Evolutionary conservation across 140 eudicot species (phyloP), one percentile per base, ranked within the genome.

Genomic region (Senecio squalidus): DNA sequence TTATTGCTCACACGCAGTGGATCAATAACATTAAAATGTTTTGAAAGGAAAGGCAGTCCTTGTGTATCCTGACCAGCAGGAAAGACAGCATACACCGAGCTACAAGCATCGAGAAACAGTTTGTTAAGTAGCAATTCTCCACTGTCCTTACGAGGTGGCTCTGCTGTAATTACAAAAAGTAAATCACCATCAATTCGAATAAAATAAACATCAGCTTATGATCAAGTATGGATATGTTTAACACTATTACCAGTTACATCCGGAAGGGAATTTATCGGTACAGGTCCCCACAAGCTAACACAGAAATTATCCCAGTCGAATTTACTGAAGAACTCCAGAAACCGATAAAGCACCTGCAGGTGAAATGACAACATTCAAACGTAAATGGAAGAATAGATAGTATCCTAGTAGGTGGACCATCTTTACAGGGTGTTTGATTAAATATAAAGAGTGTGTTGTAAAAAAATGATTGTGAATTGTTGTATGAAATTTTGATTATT

Each of bases 271-370:
- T 61, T 82, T 57, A 88, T 82, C 7, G 95, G 87, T 26, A 93
- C 99, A 38, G 97, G 99, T 20, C 99, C 99, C 97, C 97, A 88
- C 70, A 93, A 70, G 71, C 99, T 93, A 56, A 93, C 90, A 74
- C 97, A 93, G 60, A 84, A 93, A 41, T 78, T 84, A 39, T 88
- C 97, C 97, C 95, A 93, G 68, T 88, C 99, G 18, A 93, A 93
- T 76, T 76, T 80, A 67, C 99, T 93, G 71, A 93, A 93, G 69
- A 93, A 93, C 89, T 93, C 99, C 75, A 93, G 68, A 74, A 93
- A 93, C 29, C 95, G 88, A 62, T 77, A 93, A 27, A 93, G 84
- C 26, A 93, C 99, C 97, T 93, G 79, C 31, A 78, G 13, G 56
- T 14, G 50, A 15, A 60, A 63, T 33, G 51, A 40, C 45, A 34